phyloP scores from a whole-genome alignment of 352 stramenopile species.

The Phytophthora ramorum region DNA sequence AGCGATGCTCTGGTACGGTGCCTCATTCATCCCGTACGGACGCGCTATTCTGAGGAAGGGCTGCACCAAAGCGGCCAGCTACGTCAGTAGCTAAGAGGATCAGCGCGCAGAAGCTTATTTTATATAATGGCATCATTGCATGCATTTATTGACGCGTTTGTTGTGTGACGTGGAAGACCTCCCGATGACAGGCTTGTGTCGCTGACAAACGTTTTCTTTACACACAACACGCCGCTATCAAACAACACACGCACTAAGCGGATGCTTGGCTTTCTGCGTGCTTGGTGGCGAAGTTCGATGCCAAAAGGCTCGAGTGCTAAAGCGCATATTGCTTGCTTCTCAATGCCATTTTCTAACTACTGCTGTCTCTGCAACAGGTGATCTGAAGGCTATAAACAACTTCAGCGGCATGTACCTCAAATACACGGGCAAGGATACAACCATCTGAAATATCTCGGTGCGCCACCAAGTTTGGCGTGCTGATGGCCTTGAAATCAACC shows the following conservation, averaged over 20 bases:
- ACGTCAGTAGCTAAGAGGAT: constrained; percentile 46
- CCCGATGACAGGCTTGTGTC: too few relatives aligned
- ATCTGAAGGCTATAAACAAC: constrained; percentile 11
- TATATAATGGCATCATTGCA: constrained; percentile 30
- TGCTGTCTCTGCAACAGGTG: neutral
- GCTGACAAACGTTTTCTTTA: too few relatives aligned
- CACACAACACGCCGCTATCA: too few relatives aligned
- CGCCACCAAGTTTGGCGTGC: constrained; percentile 8
- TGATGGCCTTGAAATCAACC: constrained; percentile 17
- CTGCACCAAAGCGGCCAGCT: constrained; percentile 58
- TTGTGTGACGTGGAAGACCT: neutral
- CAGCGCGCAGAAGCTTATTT: constrained; percentile 14
- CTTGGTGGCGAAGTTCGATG: too few relatives aligned
- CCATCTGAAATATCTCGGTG: too few relatives aligned
- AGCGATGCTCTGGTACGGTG: constrained; percentile 87
- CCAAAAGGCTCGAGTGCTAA: neutral
- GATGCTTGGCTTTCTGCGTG: too few relatives aligned
- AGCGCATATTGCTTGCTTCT: too few relatives aligned
- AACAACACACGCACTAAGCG: too few relatives aligned
- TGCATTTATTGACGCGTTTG: constrained; percentile 1
- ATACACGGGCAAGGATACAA: constrained; percentile 21
- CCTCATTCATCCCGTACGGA: constrained; percentile 84
- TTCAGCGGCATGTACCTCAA: constrained; percentile 2
- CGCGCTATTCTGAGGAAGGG: constrained; percentile 81
- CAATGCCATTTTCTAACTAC: too few relatives aligned